Percentiles rank a stretch among this genome's conserved stretches.
Conservation (phyloP, 176 grass and related monocot genomes). For the Lolium rigidum region DNA sequence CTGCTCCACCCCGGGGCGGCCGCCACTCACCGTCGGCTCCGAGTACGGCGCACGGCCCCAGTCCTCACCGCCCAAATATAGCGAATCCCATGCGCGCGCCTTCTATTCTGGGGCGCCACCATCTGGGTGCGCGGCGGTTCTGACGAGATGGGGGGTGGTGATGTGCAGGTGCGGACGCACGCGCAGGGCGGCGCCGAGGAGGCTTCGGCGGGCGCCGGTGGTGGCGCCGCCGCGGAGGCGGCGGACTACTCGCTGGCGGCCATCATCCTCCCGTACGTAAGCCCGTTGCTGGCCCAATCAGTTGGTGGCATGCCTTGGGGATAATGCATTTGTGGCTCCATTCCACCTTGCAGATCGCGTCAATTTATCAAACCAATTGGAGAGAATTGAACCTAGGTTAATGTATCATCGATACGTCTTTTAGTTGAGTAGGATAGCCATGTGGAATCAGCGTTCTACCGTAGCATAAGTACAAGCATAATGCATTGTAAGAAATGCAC, state of each 20-base stretch:
- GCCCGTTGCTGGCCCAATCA: no score
- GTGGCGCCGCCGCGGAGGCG: constrained; percentile 13
- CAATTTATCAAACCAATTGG: neutral
- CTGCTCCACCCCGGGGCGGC: constrained; percentile 36
- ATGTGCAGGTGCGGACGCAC: constrained; percentile 55
- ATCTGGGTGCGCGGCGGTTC: constrained; percentile 27
- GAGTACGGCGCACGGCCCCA: constrained; percentile 39
- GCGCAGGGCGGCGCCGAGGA: constrained; percentile 50
- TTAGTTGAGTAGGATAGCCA: neutral
- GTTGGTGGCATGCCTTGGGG: neutral
- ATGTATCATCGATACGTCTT: neutral
- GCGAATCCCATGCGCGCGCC: neutral
- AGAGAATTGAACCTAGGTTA: neutral
- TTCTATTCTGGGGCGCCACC: constrained; percentile 37
- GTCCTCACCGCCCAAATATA: constrained; percentile 36
- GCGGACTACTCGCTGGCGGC: constrained; percentile 55
- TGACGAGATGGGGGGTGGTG: constrained; percentile 50
- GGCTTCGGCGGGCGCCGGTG: neutral
- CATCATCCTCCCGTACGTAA: constrained; percentile 54
- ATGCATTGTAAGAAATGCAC: neutral
- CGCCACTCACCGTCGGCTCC: constrained; percentile 46
- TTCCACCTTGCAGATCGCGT: neutral
- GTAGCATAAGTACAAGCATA: neutral
- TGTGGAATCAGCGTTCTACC: neutral
- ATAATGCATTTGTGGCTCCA: constrained; percentile 28